Conservation (phyloP, 768 basidiomycete genomes). For the Hypsizygus marmoreus region DNA sequence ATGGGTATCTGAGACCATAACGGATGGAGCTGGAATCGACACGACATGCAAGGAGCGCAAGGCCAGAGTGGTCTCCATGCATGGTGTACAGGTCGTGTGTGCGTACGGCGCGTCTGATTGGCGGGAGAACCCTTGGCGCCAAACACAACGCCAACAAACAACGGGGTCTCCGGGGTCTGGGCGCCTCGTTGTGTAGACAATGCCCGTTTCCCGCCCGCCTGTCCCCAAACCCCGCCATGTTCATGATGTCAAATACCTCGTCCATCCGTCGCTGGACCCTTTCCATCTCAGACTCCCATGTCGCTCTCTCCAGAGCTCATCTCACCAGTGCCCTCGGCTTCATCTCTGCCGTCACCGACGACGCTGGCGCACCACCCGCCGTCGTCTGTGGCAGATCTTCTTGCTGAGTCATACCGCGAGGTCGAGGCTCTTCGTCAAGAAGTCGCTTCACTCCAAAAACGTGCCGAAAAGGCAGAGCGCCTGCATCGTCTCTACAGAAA, state of each 20-base stretch:
- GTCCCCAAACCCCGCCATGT: too few relatives aligned
- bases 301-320: conserved; percentile 11
- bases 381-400: conserved; percentile 61
- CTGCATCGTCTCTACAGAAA: conserved; percentile 22
- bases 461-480: conserved; percentile 59
- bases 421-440: conserved; percentile 52
- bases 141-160: too few relatives aligned
- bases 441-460: conserved; percentile 38
- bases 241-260: too few relatives aligned
- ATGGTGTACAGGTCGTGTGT: too few relatives aligned
- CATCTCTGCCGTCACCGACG: not conserved
- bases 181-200: too few relatives aligned
- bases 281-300: conserved; percentile 10
- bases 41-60: too few relatives aligned
- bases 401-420: conserved; percentile 55
- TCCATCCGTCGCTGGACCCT: not conserved
- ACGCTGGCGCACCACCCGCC: conserved; percentile 23
- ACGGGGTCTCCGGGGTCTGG: too few relatives aligned
- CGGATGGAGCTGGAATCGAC: too few relatives aligned
- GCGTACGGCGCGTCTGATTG: too few relatives aligned
- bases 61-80: too few relatives aligned
- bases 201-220: not conserved
- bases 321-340: conserved; percentile 1
- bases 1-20: too few relatives aligned
- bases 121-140: too few relatives aligned